phyloP scores from a whole-genome alignment of 306 rosid species.

The Acacia acuminata region DNA sequence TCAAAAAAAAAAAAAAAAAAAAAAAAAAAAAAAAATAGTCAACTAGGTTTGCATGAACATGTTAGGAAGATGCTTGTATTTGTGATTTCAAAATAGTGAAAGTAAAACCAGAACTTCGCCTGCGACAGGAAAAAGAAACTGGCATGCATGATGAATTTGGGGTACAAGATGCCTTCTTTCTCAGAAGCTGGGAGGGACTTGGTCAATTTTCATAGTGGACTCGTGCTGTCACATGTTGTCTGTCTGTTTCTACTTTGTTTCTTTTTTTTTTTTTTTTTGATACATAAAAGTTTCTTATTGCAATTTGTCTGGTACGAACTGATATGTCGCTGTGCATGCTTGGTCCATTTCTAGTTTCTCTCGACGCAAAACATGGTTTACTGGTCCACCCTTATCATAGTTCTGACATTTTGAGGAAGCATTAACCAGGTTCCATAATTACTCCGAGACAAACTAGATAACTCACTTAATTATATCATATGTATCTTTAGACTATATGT shows the following conservation, averaged over 20 bases:
- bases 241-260: constrained; percentile 37
- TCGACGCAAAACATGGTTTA: neutral
- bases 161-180: constrained; percentile 10
- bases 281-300: constrained; percentile 16
- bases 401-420: constrained; percentile 35
- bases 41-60: no score
- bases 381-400: constrained; percentile 2
- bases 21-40: no score
- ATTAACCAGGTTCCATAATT: constrained; percentile 30
- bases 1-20: no score
- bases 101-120: neutral
- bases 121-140: neutral
- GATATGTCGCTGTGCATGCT: constrained; percentile 26
- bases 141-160: neutral
- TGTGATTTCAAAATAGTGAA: neutral
- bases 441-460: no score
- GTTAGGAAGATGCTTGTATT: neutral
- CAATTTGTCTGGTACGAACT: constrained; percentile 29
- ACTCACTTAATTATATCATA: no score
- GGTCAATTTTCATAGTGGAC: constrained; percentile 35
- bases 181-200: constrained; percentile 26
- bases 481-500: no score
- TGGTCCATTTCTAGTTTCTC: constrained; percentile 30
- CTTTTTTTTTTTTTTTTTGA: no score
- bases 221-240: constrained; percentile 29